These are phyloP conservation scores for Benincasa hispida DNA, from an alignment of 306 rosid species.

Conservation along the genomic window DNA sequence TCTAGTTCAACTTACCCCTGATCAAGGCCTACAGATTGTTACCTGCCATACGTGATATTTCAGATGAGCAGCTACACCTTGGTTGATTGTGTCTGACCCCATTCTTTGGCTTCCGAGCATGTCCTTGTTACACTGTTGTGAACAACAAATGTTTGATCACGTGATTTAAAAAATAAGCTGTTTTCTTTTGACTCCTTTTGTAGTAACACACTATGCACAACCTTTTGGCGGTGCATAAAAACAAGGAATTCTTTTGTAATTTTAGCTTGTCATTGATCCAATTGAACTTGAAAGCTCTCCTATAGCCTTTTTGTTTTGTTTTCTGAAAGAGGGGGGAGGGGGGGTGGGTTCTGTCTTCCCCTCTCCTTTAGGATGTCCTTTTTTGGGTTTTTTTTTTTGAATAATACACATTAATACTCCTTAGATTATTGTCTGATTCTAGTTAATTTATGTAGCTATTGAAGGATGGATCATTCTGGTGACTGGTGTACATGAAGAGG, in stretches of 20 bases:
- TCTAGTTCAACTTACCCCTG: not conserved
- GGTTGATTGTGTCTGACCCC: not conserved
- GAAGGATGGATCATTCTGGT: constrained; percentile 99
- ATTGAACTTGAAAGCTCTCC: too few species aligned
- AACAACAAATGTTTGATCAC: not conserved
- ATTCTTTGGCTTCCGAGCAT: not conserved
- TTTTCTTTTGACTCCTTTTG: too few species aligned
- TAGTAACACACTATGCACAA: too few species aligned
- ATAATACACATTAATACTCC: not conserved
- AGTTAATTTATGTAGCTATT: constrained; percentile 37
- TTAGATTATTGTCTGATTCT: not conserved
- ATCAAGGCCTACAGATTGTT: not conserved
- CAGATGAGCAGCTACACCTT: not conserved
- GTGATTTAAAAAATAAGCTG: not conserved
- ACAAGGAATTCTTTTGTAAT: too few species aligned
- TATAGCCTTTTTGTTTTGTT: too few species aligned
- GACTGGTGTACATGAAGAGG: constrained; percentile 96
- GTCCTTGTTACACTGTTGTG: not conserved
- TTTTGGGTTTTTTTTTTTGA: too few species aligned
- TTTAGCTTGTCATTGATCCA: too few species aligned
- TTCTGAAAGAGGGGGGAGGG: too few species aligned
- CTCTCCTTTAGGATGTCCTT: too few species aligned
- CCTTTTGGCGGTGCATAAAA: too few species aligned
- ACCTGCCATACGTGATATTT: not conserved
- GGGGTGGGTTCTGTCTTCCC: too few species aligned